Conservation (phyloP, 305 asterid genomes). For the Petunia hybrid region DNA sequence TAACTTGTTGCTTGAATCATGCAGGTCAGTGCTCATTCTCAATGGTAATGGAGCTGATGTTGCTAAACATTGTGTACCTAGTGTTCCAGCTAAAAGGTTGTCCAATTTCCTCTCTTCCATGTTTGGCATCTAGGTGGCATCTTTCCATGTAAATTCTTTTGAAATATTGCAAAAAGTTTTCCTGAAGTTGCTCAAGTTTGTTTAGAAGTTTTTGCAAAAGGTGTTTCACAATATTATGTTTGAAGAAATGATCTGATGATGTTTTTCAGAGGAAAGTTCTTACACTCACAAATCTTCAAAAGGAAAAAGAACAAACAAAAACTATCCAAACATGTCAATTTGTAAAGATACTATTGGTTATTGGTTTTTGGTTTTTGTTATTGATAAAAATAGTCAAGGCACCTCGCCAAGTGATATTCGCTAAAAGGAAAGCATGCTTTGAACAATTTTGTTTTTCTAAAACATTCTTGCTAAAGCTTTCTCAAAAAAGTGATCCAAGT, state of each 20-base stretch:
- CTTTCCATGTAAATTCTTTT: background rate
- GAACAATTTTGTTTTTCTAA: too few relatives aligned
- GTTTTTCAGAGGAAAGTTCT: background rate
- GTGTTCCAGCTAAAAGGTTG: constrained; percentile 47
- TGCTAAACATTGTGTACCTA: constrained; percentile 51
- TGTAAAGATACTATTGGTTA: too few relatives aligned
- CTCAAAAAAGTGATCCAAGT: background rate
- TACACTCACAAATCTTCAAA: background rate
- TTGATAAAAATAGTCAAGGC: too few relatives aligned
- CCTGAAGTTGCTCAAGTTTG: background rate
- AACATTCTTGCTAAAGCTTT: background rate
- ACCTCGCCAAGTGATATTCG: too few relatives aligned
- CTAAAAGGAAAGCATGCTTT: too few relatives aligned
- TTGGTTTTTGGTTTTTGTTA: too few relatives aligned
- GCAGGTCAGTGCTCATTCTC: constrained; percentile 47
- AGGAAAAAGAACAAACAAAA: background rate
- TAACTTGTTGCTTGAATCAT: background rate
- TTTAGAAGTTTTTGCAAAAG: background rate
- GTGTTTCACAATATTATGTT: background rate
- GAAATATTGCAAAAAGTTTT: too few relatives aligned
- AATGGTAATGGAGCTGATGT: constrained; percentile 50
- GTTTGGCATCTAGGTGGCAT: background rate
- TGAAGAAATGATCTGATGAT: background rate
- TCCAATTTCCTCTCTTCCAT: background rate
- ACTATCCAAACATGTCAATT: too few relatives aligned